Evolutionary conservation across 768 basidiomycete species (phyloP).

Genomic region (Boletellus ananas): DNA sequence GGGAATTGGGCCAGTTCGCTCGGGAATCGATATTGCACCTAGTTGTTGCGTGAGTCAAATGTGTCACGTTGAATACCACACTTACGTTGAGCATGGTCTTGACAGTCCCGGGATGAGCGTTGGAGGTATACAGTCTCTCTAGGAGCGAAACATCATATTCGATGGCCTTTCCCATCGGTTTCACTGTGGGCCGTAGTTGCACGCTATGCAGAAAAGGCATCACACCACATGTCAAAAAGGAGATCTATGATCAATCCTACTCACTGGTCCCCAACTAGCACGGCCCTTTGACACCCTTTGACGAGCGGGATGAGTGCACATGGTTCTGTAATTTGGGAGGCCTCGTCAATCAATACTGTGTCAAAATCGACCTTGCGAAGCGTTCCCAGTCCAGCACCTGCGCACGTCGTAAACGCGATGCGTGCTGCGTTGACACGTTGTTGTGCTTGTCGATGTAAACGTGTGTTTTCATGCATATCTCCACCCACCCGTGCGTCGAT

Average conservation of each 20-base stretch:
- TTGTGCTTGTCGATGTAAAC: constrained; percentile 55
- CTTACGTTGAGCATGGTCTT: constrained; percentile 62
- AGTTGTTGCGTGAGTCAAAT: background rate
- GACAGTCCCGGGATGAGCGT: constrained; percentile 32
- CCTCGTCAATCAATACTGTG: constrained; percentile 64
- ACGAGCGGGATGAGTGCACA: constrained; percentile 63
- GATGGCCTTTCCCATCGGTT: constrained; percentile 52
- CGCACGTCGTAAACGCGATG: constrained; percentile 65
- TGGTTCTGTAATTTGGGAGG: constrained; percentile 68
- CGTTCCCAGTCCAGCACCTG: constrained; percentile 58
- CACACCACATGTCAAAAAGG: background rate
- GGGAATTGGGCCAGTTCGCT: constrained; percentile 56
- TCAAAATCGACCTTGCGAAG: constrained; percentile 54
- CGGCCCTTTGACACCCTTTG: constrained; percentile 54
- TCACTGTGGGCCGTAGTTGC: constrained; percentile 63
- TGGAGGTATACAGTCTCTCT: constrained; percentile 51
- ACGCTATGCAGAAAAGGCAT: constrained; percentile 38
- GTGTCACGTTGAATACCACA: background rate
- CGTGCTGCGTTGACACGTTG: constrained; percentile 52
- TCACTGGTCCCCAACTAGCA: constrained; percentile 71
- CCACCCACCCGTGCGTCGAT: constrained; percentile 59
- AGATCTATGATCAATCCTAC: constrained; percentile 16
- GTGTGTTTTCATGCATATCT: constrained; percentile 56
- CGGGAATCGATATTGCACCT: constrained; percentile 66
- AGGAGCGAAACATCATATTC: constrained; percentile 59